These are phyloP conservation scores for Grosmannia huntii DNA, from an alignment of 2,329 filamentous ascomycete genomes.

Conservation along the genomic window DNA sequence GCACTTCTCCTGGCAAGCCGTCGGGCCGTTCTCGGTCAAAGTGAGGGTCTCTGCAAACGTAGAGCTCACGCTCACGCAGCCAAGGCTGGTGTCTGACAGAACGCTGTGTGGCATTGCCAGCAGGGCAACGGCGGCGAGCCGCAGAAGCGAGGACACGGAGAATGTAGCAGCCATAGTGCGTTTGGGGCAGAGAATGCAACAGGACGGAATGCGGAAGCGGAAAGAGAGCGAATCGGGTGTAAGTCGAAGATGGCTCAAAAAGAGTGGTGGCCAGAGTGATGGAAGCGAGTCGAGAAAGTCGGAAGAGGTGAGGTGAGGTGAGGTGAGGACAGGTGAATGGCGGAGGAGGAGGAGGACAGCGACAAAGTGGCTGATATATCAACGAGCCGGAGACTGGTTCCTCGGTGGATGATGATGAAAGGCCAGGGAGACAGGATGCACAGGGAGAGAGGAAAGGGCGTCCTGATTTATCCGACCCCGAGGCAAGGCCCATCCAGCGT, in stretches of 20 bases:
- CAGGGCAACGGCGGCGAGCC: slow-evolving; percentile 2
- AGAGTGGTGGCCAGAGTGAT: no score
- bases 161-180: not conserved
- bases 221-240: not conserved
- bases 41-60: slow-evolving; percentile 6
- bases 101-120: slow-evolving; percentile 3
- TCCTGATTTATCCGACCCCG: not conserved
- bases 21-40: slow-evolving; percentile 8
- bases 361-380: no score
- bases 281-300: no score
- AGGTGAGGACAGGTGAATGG: not conserved
- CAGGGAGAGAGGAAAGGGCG: not conserved
- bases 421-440: no score
- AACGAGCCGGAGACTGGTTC: not conserved
- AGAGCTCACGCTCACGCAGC: slow-evolving; percentile 12
- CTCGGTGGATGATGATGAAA: not conserved
- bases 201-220: not conserved
- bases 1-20: slow-evolving; percentile 7
- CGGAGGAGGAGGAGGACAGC: not conserved
- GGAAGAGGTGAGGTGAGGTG: not conserved
- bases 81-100: slow-evolving; percentile 6
- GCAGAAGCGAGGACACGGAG: slow-evolving; percentile 1
- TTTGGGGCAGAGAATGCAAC: not conserved
- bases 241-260: not conserved
- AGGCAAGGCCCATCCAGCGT: no score